phyloP scores from a whole-genome alignment of 768 basidiomycete species.

The Cubamyces sp. region DNA sequence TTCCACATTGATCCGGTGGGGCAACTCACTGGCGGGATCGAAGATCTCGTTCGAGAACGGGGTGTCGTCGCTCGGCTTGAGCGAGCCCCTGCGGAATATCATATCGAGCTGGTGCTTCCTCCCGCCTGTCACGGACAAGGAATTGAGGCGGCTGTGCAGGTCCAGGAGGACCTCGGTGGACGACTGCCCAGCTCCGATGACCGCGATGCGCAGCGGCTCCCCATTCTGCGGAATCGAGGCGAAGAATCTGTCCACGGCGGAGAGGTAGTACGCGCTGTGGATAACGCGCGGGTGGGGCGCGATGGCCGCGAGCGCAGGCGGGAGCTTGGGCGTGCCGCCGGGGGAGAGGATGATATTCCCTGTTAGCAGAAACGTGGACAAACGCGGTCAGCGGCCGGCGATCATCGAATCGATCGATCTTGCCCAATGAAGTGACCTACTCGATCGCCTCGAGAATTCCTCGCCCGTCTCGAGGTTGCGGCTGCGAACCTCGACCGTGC shows the following conservation, averaged over 20 bases:
- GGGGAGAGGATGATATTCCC: slow-evolving; percentile 56
- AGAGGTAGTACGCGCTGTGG: slow-evolving; percentile 49
- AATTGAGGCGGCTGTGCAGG: slow-evolving; percentile 43
- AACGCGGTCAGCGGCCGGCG: background rate
- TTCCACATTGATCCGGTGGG: background rate
- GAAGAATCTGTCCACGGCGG: slow-evolving; percentile 43
- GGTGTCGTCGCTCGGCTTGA: slow-evolving; percentile 56
- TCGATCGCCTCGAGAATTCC: slow-evolving; percentile 39
- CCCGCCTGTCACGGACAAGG: slow-evolving; percentile 33
- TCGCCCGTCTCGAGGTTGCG: slow-evolving; percentile 42
- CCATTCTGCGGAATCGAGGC: slow-evolving; percentile 30
- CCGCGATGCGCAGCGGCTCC: slow-evolving; percentile 44
- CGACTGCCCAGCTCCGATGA: slow-evolving; percentile 54
- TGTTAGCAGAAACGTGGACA: slow-evolving; percentile 26
- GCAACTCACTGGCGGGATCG: slow-evolving; percentile 47
- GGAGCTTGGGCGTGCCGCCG: slow-evolving; percentile 51
- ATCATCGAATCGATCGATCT: slow-evolving; percentile 2
- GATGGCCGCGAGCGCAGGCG: slow-evolving; percentile 39
- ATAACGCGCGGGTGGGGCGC: slow-evolving; percentile 42
- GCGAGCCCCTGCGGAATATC: slow-evolving; percentile 52
- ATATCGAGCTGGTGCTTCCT: slow-evolving; percentile 49
- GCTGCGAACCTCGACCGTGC: slow-evolving; percentile 45
- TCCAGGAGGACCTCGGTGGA: slow-evolving; percentile 52
- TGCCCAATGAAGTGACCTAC: slow-evolving; percentile 35
- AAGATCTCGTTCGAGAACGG: slow-evolving; percentile 61